phyloP scores from a whole-genome alignment of 2,329 filamentous ascomycete genomes.

The Diaporthe sp. region DNA sequence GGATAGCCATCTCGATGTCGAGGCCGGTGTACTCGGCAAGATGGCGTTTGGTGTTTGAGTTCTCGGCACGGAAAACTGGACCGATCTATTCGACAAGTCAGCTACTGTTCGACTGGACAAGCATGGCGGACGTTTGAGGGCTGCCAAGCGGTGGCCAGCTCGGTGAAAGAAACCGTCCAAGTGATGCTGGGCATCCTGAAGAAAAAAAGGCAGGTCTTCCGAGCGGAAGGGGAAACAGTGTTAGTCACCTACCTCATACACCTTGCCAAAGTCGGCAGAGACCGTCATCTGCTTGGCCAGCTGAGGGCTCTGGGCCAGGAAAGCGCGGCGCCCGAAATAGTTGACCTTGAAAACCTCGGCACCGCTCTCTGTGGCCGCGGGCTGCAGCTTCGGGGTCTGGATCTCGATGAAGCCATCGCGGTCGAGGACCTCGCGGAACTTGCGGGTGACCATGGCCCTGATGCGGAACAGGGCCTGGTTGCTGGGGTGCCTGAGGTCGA shows the following conservation, averaged over 20 bases:
- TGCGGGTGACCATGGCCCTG: slow-evolving; percentile 81
- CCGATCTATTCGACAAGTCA: slow-evolving; percentile 62
- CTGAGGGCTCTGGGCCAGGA: slow-evolving; percentile 91
- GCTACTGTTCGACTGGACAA: neutral
- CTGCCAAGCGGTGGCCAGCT: neutral
- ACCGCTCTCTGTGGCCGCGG: slow-evolving; percentile 89
- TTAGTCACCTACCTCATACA: slow-evolving; percentile 73
- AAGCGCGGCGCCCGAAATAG: slow-evolving; percentile 89
- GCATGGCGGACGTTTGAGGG: no score
- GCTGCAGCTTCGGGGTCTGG: slow-evolving; percentile 91
- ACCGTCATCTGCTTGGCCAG: slow-evolving; percentile 94
- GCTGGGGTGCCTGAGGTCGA: slow-evolving; percentile 86
- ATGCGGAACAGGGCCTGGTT: slow-evolving; percentile 91
- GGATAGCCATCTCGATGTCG: slow-evolving; percentile 92
- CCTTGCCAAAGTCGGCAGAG: slow-evolving; percentile 86
- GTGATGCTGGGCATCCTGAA: neutral
- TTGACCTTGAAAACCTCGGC: slow-evolving; percentile 92
- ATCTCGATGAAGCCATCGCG: slow-evolving; percentile 88
- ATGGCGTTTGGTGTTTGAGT: slow-evolving; percentile 94
- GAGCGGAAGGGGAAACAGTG: neutral
- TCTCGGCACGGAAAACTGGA: slow-evolving; percentile 91
- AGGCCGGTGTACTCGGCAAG: slow-evolving; percentile 94
- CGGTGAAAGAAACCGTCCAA: neutral
- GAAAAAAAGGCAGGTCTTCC: neutral
- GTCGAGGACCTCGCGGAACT: slow-evolving; percentile 83